Base-by-base conservation (phyloP, 1,284 basidiomycete genomes). In the Ceratorhiza oryzae-sativae region DNA sequence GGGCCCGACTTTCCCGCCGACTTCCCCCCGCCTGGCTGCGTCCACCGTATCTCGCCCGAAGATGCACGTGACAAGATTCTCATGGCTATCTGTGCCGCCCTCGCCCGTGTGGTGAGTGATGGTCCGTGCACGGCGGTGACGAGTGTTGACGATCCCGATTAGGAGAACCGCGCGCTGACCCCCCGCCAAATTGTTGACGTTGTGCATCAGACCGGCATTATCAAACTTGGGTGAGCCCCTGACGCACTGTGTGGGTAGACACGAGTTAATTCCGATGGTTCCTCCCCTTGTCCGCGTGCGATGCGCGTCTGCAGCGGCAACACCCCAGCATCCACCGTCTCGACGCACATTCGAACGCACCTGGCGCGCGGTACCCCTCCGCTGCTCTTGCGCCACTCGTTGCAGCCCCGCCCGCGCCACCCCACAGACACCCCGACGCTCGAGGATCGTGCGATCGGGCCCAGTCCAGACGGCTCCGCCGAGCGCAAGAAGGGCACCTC, bases 401-500 rank as follows among this genome's bases (percentile, higher is more conserved):
- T 68, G 27, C 51, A 41, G 36, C 51, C 65, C 51, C 65, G 65
- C 15, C 53, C 65, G 32, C 65, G 65, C 65, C 65, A 36, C 65
- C 53, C 53, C 15, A n/a, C 63, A 23, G 65, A 68, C 18, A 45
- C 65, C 2, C 65, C 65, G 51, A 27, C 51, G 23, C 15, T 48
- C 53, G 65, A 68, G 30, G 65, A 68, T 41, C 53, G 65, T 41
- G 65, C 65, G 8, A 41, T 68, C 23, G 65, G 65, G 10, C 49
- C 39, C 27, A 56, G 42, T 53, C 36, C 65, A 55, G 65, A 68
- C 65, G 65, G 65, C 32, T 56, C 65, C 25, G 18, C 51, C 51
- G 65, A 68, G 41, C 65, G 65, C 53, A 68, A 68, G 42, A 68
- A 68, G 65, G 65, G 65, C 49, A 68, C 65, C 36, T 51, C 65